phyloP scores from a whole-genome alignment of 2,329 filamentous ascomycete genomes.

The Raffaelea ambrosiae region DNA sequence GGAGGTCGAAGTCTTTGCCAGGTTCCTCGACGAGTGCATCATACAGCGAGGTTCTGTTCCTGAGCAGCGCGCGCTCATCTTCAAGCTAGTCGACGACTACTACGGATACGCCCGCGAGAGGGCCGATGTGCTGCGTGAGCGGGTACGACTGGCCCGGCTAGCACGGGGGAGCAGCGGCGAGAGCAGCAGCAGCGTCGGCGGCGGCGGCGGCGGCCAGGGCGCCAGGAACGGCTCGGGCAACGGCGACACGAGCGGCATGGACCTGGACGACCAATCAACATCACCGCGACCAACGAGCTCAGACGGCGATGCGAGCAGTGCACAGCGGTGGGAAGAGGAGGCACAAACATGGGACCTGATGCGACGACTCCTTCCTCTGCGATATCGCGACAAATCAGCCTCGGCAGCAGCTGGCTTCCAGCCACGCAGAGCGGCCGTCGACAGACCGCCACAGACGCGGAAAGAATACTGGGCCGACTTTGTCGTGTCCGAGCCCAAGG shows the following conservation, averaged over 20 bases:
- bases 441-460: conserved; percentile 18
- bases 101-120: conserved; percentile 44
- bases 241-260: conserved; percentile 34
- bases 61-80: conserved; percentile 56
- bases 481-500: conserved; percentile 60
- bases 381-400: conserved; percentile 42
- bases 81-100: conserved; percentile 60
- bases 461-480: conserved; percentile 59
- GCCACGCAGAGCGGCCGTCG: conserved; percentile 11
- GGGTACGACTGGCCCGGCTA: conserved; percentile 21
- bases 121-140: conserved; percentile 32
- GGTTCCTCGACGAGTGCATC: conserved; percentile 68
- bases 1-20: conserved; percentile 82
- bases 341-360: conserved; percentile 87
- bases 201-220: not conserved
- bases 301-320: conserved; percentile 26
- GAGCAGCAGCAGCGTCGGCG: conserved; percentile 6
- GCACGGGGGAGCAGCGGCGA: conserved; percentile 11
- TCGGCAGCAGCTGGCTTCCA: conserved; percentile 13
- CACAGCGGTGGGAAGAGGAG: conserved; percentile 69
- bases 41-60: conserved; percentile 34
- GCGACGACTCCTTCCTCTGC: conserved; percentile 61
- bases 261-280: conserved; percentile 41
- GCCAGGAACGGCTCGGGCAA: not conserved
- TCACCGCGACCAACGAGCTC: conserved; percentile 16